A percentile compares a stretch with the other conserved stretches of the same genome.
phyloP scores from a whole-genome alignment of 108 stramenopile genomes.

The Epithemia pelagica region DNA sequence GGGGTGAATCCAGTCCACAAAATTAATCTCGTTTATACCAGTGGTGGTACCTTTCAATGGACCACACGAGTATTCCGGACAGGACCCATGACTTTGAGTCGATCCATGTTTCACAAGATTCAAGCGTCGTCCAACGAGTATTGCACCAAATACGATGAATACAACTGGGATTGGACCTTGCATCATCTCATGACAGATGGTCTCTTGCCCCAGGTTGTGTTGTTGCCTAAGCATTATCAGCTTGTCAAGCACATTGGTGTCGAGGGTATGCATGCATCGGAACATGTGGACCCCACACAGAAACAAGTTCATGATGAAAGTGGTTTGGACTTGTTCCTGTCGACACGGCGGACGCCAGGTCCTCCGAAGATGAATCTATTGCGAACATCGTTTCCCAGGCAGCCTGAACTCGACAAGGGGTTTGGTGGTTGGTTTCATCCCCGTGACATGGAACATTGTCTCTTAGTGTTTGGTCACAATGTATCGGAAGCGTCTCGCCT shows the following conservation, averaged over 20 bases:
- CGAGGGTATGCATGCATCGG: constrained; percentile 31
- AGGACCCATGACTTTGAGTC: constrained; percentile 44
- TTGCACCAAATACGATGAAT: constrained; percentile 43
- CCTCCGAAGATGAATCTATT: not conserved
- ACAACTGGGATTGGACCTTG: constrained; percentile 59
- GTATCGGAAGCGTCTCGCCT: no score
- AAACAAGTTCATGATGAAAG: not conserved
- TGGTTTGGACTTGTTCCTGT: not conserved
- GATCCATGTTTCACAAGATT: constrained; percentile 29
- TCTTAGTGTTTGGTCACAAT: constrained; percentile 13
- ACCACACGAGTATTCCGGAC: constrained; percentile 7
- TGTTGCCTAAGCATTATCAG: constrained; percentile 23
- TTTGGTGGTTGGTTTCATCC: constrained; percentile 60
- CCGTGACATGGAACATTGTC: constrained; percentile 46
- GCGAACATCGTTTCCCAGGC: not conserved
- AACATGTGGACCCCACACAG: not conserved
- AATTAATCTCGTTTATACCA: not conserved
- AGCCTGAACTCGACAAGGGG: constrained; percentile 10
- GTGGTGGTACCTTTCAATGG: not conserved
- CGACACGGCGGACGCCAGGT: not conserved
- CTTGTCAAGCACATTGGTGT: constrained; percentile 50
- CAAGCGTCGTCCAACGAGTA: constrained; percentile 23
- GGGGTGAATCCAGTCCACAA: not conserved
- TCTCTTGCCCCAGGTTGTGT: constrained; percentile 21
- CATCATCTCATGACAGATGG: constrained; percentile 28